Evolutionary conservation across 2,329 filamentous ascomycete genomes (phyloP).

Genomic region (Fusarium sambucinum): DNA sequence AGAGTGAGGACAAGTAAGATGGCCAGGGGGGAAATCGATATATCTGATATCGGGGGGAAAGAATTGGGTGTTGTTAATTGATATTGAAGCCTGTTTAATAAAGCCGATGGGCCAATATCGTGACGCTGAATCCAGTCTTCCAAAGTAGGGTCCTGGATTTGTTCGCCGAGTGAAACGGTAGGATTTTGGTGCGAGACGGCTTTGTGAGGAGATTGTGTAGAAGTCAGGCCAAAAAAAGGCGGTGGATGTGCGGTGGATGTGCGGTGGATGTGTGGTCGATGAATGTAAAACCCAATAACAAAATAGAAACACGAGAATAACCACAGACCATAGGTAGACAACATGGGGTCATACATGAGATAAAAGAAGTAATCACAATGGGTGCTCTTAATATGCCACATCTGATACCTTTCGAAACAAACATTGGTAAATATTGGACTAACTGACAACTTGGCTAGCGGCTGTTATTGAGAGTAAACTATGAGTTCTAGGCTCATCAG

Average conservation of each 20-base stretch:
- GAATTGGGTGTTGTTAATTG: no score
- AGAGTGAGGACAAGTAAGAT: no score
- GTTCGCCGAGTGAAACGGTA: slow-evolving; percentile 5
- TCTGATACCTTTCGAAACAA: not conserved
- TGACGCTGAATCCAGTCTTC: not conserved
- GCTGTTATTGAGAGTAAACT: not conserved
- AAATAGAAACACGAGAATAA: not conserved
- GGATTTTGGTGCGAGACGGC: not conserved
- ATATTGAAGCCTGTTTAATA: not conserved
- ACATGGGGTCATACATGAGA: not conserved
- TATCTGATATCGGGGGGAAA: not conserved
- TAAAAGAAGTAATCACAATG: slow-evolving; percentile 1
- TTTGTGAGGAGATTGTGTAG: not conserved
- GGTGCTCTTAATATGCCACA: not conserved
- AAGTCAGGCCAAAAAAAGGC: not conserved
- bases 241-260: not conserved
- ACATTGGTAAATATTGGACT: slow-evolving; percentile 20
- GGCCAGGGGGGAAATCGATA: not conserved
- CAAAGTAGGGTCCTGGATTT: not conserved
- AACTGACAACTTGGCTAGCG: slow-evolving; percentile 6
- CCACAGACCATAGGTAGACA: not conserved
- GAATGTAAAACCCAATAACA: not conserved
- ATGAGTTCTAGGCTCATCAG: slow-evolving; percentile 3
- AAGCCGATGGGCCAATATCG: not conserved
- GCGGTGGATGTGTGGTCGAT: not conserved